These are phyloP conservation scores for Entomortierella chlamydospora DNA, from an alignment of 192 early-diverging fungal genomes.

Conservation along the genomic window DNA sequence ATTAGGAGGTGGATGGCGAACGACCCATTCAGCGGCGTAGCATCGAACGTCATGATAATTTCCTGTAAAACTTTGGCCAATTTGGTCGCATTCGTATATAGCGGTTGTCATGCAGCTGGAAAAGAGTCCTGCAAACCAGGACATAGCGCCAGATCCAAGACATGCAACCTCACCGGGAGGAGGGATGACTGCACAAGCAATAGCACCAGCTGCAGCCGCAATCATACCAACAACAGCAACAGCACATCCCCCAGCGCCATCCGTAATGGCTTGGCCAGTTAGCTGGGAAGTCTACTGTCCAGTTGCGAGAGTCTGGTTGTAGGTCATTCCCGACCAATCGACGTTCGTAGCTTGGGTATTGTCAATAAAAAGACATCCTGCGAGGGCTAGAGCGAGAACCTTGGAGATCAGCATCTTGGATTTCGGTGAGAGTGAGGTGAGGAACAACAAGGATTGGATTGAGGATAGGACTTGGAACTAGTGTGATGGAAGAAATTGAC, in stretches of 20 bases:
- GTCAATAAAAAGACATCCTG: background rate
- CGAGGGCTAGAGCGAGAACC: background rate
- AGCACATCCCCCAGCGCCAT: slow-evolving; percentile 2
- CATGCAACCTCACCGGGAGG: slow-evolving; percentile 1
- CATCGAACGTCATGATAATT: background rate
- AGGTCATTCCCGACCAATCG: background rate
- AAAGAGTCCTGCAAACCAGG: background rate
- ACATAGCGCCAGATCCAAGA: background rate
- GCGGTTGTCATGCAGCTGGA: background rate
- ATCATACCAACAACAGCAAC: background rate
- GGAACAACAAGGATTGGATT: background rate
- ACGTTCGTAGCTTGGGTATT: background rate
- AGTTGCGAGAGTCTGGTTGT: background rate
- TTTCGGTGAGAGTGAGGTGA: background rate
- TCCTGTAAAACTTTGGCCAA: slow-evolving; percentile 5
- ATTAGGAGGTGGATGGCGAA: background rate
- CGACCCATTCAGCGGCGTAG: background rate
- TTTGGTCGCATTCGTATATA: background rate
- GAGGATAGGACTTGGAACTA: background rate
- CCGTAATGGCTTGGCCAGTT: background rate
- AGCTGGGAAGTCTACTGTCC: background rate
- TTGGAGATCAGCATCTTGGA: background rate
- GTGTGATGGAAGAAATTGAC: background rate
- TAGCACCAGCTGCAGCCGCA: background rate
- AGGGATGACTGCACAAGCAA: background rate